Evolutionary conservation across 73 alveolate genomes (phyloP), one percentile per base, ranked within the genome.

Genomic region (Effrenium voratum): DNA sequence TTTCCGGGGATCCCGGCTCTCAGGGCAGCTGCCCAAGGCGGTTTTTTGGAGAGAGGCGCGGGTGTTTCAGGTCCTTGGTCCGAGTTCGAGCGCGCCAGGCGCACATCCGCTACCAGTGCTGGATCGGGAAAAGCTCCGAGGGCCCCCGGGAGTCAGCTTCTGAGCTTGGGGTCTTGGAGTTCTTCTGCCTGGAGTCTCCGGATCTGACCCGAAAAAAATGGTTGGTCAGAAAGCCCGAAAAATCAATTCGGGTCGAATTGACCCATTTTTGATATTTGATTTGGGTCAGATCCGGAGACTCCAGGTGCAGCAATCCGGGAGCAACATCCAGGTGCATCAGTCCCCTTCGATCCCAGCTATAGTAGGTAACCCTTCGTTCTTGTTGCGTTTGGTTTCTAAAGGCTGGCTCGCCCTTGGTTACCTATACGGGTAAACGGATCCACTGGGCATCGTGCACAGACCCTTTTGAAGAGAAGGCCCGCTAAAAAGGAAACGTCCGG

Each of bases 101-200:
- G 24, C 95, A 88, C 32, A 47, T 88, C 77, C 95, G 95, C 49
- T 88, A 88, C 86, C 95, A 88, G 85, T 88, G 95, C 85, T 88
- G 95, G 95, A 50, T 88, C 47, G 95, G 95, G 15, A 88, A 88
- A n/a, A 73, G 63, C 49, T 63, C 95, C 16, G 95, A 88, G 3
- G 95, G 95, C 22, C 85, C 95, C 36, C 80, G 81, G 45, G 95
- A 88, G 95, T 30, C 38, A 24, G 63, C 63, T 52, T 8, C 63
- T 52, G 63, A 19, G 19, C 63, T 12, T 52, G 63, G 63, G 63
- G 26, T 19, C 63, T 52, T 52, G 26, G 19, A 52, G 8, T 52
- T 52, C 19, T 8, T 8, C 63, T 52, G 19, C 63, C 19, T n/a
- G n/a, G n/a, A n/a, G n/a, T n/a, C n/a, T n/a, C n/a, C n/a, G n/a